Percentiles rank a stretch among this genome's conserved stretches.
These are phyloP conservation scores for Penicillium angulare DNA, from an alignment of 495 filamentous ascomycete genomes.

Conservation along the genomic window DNA sequence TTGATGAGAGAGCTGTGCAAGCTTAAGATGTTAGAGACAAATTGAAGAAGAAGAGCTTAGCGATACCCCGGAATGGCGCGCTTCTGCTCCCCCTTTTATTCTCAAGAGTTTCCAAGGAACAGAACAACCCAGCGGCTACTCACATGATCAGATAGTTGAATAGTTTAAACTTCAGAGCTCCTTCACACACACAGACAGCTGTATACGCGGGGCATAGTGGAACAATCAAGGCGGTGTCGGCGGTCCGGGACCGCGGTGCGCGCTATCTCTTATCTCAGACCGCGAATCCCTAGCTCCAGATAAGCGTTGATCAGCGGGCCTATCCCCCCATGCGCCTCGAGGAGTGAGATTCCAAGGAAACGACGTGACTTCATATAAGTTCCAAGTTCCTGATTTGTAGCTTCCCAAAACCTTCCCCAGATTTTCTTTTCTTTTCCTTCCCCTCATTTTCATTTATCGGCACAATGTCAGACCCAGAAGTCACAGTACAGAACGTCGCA, in stretches of 20 bases:
- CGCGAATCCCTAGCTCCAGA: slow-evolving; percentile 5
- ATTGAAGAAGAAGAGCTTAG: neutral
- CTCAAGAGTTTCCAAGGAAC: no score
- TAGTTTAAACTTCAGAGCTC: neutral
- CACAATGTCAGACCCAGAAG: slow-evolving; percentile 24
- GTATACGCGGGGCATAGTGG: slow-evolving; percentile 24
- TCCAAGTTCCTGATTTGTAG: no score
- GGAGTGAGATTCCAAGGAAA: no score
- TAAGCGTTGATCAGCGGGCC: no score
- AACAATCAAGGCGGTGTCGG: slow-evolving; percentile 9
- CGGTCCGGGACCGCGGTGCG: slow-evolving; percentile 9
- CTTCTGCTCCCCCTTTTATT: neutral
- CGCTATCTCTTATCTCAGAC: slow-evolving; percentile 6
- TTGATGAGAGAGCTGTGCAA: neutral
- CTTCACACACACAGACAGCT: neutral
- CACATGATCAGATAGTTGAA: slow-evolving; percentile 5
- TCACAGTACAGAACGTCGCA: slow-evolving; percentile 60
- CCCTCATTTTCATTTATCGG: no score
- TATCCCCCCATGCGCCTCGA: no score
- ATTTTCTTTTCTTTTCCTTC: no score
- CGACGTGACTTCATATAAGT: no score
- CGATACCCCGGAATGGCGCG: no score
- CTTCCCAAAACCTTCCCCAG: no score
- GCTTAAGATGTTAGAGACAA: neutral
- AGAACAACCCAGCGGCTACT: no score